These are phyloP conservation scores for Opeltia flavorubescens DNA, from an alignment of 495 filamentous ascomycete genomes.

Conservation along the genomic window DNA sequence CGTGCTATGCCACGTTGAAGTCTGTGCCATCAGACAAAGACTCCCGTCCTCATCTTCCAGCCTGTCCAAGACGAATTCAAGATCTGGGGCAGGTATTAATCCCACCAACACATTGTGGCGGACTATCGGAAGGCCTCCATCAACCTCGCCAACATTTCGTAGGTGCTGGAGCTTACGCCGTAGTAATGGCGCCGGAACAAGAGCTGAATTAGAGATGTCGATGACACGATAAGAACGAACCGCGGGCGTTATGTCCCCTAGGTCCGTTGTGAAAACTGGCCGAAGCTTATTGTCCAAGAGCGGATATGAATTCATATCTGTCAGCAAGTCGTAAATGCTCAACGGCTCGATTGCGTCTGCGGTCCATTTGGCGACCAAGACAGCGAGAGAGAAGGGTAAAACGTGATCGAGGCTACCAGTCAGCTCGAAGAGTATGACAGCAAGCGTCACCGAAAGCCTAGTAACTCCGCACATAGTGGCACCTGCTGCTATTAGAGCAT, in stretches of 20 bases:
- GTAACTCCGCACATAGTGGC: conserved; percentile 98
- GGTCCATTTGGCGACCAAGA: conserved; percentile 94
- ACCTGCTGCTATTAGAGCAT: conserved; percentile 86
- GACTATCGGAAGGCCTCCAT: conserved; percentile 81
- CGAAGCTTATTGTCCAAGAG: conserved; percentile 91
- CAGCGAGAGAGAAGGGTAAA: conserved; percentile 81
- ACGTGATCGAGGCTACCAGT: conserved; percentile 93
- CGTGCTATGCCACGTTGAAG: conserved; percentile 36
- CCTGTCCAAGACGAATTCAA: conserved; percentile 83
- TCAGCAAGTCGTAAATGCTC: conserved; percentile 91
- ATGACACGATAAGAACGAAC: conserved; percentile 64
- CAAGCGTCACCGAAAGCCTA: conserved; percentile 80
- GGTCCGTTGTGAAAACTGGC: conserved; percentile 68
- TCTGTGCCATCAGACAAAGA: conserved; percentile 68
- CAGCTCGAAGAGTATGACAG: conserved; percentile 90
- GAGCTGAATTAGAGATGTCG: conserved; percentile 68
- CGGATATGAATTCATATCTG: conserved; percentile 93
- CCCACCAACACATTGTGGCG: conserved; percentile 69
- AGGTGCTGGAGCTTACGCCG: conserved; percentile 67
- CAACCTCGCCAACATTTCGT: conserved; percentile 76
- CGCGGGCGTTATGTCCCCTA: conserved; percentile 73
- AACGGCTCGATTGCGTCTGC: conserved; percentile 89
- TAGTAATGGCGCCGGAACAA: conserved; percentile 60
- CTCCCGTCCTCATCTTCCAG: conserved; percentile 58
- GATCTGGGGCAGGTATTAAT: conserved; percentile 83